phyloP scores from a whole-genome alignment of 2,329 filamentous ascomycete species.

The Botryosphaeria dothidea region DNA sequence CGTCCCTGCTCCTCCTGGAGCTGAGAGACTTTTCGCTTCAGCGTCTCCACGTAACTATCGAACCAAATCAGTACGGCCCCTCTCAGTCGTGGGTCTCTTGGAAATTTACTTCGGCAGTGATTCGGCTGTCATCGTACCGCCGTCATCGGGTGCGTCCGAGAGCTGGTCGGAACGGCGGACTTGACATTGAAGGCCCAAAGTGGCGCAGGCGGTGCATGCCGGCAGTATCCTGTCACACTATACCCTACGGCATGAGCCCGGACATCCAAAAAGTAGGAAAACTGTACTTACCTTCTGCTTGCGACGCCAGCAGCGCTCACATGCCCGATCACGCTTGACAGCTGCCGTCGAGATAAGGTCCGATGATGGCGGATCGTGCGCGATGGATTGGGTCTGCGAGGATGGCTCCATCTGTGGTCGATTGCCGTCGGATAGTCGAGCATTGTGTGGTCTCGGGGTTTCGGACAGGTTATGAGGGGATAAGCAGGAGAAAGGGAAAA shows the following conservation, averaged over 20 bases:
- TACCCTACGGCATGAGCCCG: too few relatives aligned
- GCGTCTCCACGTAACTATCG: background rate
- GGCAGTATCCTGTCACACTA: background rate
- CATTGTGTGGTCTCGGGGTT: too few relatives aligned
- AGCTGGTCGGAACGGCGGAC: background rate
- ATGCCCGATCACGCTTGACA: background rate
- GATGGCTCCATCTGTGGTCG: background rate
- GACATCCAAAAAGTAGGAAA: too few relatives aligned
- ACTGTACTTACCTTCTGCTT: background rate
- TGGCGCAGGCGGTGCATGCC: background rate
- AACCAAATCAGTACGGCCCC: too few relatives aligned
- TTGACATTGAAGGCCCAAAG: background rate
- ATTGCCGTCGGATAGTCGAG: background rate
- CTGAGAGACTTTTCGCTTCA: background rate
- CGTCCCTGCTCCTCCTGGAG: background rate
- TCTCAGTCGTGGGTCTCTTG: background rate
- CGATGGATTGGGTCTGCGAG: background rate
- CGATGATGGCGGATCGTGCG: background rate
- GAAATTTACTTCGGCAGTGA: background rate
- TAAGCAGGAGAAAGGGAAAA: background rate
- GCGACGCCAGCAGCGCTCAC: slow-evolving; percentile 4
- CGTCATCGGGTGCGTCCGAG: background rate
- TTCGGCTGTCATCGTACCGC: background rate
- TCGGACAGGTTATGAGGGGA: background rate
- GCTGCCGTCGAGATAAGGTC: background rate